Base-by-base conservation (phyloP, 192 early-diverging fungal species). In the Fimicolochytrium jonesii region DNA sequence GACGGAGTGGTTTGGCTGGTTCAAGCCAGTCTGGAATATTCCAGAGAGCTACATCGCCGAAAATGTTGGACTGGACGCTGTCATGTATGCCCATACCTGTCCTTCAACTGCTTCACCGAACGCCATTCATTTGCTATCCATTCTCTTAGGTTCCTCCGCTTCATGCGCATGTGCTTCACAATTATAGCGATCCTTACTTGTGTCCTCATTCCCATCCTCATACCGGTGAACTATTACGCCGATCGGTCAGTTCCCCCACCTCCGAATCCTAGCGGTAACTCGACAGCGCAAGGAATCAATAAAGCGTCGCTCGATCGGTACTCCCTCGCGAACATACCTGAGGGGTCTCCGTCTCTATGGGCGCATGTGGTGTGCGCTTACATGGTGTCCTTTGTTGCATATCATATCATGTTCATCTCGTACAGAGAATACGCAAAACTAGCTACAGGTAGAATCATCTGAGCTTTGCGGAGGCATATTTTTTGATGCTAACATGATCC, bases 21-120 rank as follows among this genome's bases (percentile, higher is more conserved):
- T 77, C 25, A 63, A 62, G 25, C 57, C 49, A 4, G 66, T 67
- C 7, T 43, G 68, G 22, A 50, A 25, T 2, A 67, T 64, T 9
- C 66, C 67, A 33, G 74, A 81, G 30, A 52, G 44, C 28, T 71
- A 56, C 41, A 44, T 74, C 31, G 46, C 69, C 5, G 68, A 78
- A 39, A 71, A 81, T 32, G 64, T 81, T 11, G 79, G 79, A 2
- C 56, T 81, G 35, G 79, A 81, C 59, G 79, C 75, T 2, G 60
- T 73, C 6, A 77, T 77, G 76, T 73, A 43, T 23, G 58, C 54
- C 5, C 6, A 41, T 41, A 0, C 15, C 23, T 33, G 4, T 67
- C 17, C n/a, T n/a, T n/a, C n/a, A n/a, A n/a, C n/a, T n/a, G n/a
- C n/a, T n/a, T n/a, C n/a, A n/a, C n/a, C n/a, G n/a, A n/a, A n/a